phyloP scores from a whole-genome alignment of 2,329 filamentous ascomycete species.

The Stagonosporopsis cucurbitacearum region DNA sequence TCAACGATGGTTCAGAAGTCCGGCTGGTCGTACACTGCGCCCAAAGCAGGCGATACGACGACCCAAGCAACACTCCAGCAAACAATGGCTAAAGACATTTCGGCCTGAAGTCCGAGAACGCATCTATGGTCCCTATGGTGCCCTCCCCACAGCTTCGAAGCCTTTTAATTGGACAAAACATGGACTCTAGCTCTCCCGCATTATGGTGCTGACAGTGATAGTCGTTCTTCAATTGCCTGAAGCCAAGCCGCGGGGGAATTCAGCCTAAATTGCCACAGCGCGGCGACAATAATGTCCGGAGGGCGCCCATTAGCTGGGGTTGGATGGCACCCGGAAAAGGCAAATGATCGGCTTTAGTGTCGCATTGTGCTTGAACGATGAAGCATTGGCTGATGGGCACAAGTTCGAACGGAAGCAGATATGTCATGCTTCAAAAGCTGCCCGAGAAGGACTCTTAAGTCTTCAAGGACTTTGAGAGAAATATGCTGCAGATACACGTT shows the following conservation, averaged over 20 bases:
- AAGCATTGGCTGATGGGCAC: background rate
- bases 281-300: background rate
- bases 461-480: background rate
- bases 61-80: background rate
- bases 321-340: background rate
- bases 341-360: background rate
- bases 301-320: background rate
- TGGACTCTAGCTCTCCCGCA: background rate
- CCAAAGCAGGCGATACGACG: background rate
- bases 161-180: background rate
- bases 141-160: background rate
- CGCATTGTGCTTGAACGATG: background rate
- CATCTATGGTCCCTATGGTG: background rate
- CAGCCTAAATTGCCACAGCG: conserved; percentile 11
- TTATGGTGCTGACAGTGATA: conserved; percentile 9
- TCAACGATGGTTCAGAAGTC: background rate
- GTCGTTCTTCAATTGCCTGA: conserved; percentile 12
- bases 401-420: background rate
- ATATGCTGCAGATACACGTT: background rate
- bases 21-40: background rate
- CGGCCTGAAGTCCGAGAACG: conserved; percentile 3
- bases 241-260: conserved; percentile 14
- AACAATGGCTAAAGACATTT: conserved; percentile 1
- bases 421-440: background rate
- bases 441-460: background rate